phyloP scores from a whole-genome alignment of 331 rosid genomes.

The Malus hybrid region DNA sequence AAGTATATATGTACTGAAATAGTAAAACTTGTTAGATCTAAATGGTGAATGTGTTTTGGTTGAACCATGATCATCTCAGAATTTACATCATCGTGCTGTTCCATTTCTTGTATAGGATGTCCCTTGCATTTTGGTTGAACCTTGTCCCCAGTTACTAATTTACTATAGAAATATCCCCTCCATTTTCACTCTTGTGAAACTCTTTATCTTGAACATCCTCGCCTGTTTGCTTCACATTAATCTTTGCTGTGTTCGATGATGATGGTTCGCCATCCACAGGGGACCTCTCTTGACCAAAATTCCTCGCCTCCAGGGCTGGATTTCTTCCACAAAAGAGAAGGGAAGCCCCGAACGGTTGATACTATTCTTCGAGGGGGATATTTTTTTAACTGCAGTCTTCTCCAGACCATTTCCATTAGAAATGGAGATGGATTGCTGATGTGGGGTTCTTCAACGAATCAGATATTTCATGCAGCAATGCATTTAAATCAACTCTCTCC shows the following conservation, averaged over 20 bases:
- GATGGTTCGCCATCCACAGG: conserved; percentile 16
- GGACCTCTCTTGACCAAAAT: conserved; percentile 15
- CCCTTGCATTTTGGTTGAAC: conserved; percentile 18
- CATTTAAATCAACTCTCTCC: background rate
- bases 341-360: conserved; percentile 66
- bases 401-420: conserved; percentile 21
- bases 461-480: conserved; percentile 20
- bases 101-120: conserved; percentile 14
- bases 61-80: conserved; percentile 8
- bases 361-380: conserved; percentile 54
- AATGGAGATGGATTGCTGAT: conserved; percentile 7
- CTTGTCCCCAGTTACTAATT: conserved; percentile 1
- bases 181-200: conserved; percentile 11
- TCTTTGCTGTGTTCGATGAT: background rate
- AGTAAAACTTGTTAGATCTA: too few relatives aligned
- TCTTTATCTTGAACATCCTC: conserved; percentile 26
- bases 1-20: too few relatives aligned
- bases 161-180: conserved; percentile 4
- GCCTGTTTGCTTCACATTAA: conserved; percentile 18
- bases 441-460: conserved; percentile 20
- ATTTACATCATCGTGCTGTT: conserved; percentile 11
- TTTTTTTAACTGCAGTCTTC: conserved; percentile 28
- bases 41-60: too few relatives aligned
- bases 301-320: conserved; percentile 11
- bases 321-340: conserved; percentile 60